Evolutionary conservation across 2,329 filamentous ascomycete species (phyloP), one percentile per base, ranked within the genome.

Genomic region (Penicillium corylophilum): DNA sequence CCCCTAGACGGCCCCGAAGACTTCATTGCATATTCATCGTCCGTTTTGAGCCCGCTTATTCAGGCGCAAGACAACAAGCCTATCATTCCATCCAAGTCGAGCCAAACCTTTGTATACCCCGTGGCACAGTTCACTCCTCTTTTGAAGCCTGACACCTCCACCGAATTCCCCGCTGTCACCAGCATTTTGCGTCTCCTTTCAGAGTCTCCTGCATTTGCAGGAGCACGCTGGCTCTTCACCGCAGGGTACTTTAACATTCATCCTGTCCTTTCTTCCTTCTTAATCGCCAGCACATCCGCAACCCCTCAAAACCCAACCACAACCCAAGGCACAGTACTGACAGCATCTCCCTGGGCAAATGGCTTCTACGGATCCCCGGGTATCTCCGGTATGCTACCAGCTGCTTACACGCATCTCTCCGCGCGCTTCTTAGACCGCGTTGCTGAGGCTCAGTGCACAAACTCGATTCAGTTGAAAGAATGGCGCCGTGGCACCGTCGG

Each of bases 221-320:
- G 83, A 29, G 89, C 88, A 0, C 87, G 84, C 13, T 99, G 94
- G 94, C 94, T 90, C 0, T 97, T 99, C 71, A 97, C 94, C 1
- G 94, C 94, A 0, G 94, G 94, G 46, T 99, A 99, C 75, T 99
- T 99, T 77, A 99, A 99, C 75, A 95, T 95, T 50, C 91, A 91
- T 6, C 88, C 91, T 0, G 85, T 86, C 4, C 82, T 97, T 18
- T 92, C 89, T 2, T 82, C 86, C 35, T 82, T 96, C 0, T 79
- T 99, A 0, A 84, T 99, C 28, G 78, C 81, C 6, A 91, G 90
- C 0, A 82, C 85, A 1, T 71, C 74, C 10, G 56, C 66, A n/a
- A 57, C 65, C 22, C 57, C 64, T 2, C 50, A 66, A 22, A 58
- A 61, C 20, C 50, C 64, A 5, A 65, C 66, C 9, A 68, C 68